Evolutionary conservation across 2,329 filamentous ascomycete genomes (phyloP).

Genomic region (Sclerotinia subarctica): DNA sequence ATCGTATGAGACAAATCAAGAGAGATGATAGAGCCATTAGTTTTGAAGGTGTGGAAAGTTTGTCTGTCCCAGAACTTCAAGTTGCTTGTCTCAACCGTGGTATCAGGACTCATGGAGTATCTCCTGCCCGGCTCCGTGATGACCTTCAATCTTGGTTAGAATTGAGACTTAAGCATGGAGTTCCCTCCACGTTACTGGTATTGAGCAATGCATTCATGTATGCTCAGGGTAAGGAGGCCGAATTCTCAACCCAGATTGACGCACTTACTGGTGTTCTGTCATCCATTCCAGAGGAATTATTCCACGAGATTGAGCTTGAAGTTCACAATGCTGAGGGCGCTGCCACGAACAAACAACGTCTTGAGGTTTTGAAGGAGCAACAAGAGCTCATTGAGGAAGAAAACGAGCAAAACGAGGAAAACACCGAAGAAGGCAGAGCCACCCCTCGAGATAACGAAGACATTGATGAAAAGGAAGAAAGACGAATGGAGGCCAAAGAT

Average conservation of each 20-base stretch:
- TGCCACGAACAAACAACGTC: constrained; percentile 96
- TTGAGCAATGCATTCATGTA: constrained; percentile 98
- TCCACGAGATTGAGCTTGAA: constrained; percentile 99
- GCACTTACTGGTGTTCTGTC: constrained; percentile 88
- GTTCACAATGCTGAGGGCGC: constrained; percentile 95
- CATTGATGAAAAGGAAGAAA: constrained; percentile 91
- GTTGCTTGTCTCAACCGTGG: constrained; percentile 88
- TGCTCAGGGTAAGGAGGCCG: constrained; percentile 74
- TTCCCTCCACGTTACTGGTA: constrained; percentile 94
- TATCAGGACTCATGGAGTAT: constrained; percentile 88
- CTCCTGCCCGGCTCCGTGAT: constrained; percentile 79
- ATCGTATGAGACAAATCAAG: constrained; percentile 99
- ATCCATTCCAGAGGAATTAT: constrained; percentile 94
- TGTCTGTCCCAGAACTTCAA: constrained; percentile 92
- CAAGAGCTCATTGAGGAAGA: constrained; percentile 97
- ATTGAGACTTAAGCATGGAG: constrained; percentile 84
- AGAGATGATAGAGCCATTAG: constrained; percentile 92
- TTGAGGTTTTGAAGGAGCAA: constrained; percentile 97
- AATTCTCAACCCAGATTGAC: constrained; percentile 87
- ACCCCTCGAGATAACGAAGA: constrained; percentile 83
- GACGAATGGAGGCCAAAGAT: constrained; percentile 51
- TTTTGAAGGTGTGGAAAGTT: constrained; percentile 87
- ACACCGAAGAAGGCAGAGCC: constrained; percentile 69
- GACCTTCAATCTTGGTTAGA: constrained; percentile 94
- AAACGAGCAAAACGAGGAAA: constrained; percentile 83